phyloP scores from a whole-genome alignment of 305 asterid species.

The Lippia alba region DNA sequence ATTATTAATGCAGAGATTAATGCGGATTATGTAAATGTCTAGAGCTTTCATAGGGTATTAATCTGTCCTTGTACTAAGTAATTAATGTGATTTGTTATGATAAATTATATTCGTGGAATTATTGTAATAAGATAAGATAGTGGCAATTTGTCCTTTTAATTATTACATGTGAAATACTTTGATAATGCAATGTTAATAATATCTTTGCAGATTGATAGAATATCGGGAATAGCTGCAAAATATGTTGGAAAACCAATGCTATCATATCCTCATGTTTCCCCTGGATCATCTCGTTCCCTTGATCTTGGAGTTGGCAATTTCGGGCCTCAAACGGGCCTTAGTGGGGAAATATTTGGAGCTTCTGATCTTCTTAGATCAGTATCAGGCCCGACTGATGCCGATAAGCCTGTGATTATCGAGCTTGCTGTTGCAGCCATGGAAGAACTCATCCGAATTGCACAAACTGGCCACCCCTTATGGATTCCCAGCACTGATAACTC shows the following conservation, averaged over 20 bases:
- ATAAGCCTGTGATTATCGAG: slow-evolving; percentile 70
- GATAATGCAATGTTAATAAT: too few species aligned
- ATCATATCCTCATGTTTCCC: slow-evolving; percentile 53
- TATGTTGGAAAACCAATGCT: slow-evolving; percentile 73
- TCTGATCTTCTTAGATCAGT: slow-evolving; percentile 63
- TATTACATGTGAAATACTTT: too few species aligned
- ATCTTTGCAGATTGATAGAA: slow-evolving; percentile 58
- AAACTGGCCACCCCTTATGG: slow-evolving; percentile 74
- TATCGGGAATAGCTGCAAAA: slow-evolving; percentile 74
- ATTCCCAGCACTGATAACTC: slow-evolving; percentile 42
- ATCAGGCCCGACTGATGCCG: slow-evolving; percentile 59
- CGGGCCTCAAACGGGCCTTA: slow-evolving; percentile 43
- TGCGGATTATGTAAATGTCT: background rate
- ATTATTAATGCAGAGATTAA: background rate
- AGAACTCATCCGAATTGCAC: slow-evolving; percentile 63
- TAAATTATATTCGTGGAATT: too few species aligned
- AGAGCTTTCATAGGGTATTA: too few species aligned
- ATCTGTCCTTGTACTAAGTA: too few species aligned
- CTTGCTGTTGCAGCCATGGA: slow-evolving; percentile 86
- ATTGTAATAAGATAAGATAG: background rate
- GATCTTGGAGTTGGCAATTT: slow-evolving; percentile 58
- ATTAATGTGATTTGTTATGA: background rate
- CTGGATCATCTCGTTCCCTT: slow-evolving; percentile 53
- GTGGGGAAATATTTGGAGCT: slow-evolving; percentile 55
- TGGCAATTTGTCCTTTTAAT: background rate